Conservation (phyloP, 2,329 filamentous ascomycete genomes). For the Colletotrichum cordylinicola region DNA sequence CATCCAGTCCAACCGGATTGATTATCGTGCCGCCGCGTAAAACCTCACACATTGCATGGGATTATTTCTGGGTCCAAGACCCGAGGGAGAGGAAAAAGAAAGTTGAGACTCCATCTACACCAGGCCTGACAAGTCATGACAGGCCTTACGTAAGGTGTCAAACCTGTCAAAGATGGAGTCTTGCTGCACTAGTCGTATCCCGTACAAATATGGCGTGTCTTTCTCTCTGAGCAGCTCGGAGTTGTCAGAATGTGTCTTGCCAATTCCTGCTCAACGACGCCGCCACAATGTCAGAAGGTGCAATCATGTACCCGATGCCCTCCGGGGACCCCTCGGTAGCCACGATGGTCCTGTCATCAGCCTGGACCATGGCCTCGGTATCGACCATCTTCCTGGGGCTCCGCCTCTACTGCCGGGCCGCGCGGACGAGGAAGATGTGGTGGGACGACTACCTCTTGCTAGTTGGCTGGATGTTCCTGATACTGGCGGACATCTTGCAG, state of each 20-base stretch:
- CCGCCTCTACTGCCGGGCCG: constrained; percentile 38
- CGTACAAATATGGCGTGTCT: not conserved
- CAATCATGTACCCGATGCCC: not conserved
- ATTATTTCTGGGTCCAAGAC: not conserved
- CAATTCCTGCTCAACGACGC: not conserved
- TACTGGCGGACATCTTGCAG: not conserved
- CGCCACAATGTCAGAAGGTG: not conserved
- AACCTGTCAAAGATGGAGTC: not conserved
- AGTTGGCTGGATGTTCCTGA: constrained; percentile 37
- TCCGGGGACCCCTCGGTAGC: not conserved
- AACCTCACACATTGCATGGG: not conserved
- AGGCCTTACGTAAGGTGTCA: not conserved
- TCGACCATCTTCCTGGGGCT: constrained; percentile 30
- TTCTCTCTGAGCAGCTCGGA: too few species aligned
- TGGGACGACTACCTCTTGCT: constrained; percentile 42
- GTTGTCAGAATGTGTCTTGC: not conserved
- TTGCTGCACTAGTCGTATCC: not conserved
- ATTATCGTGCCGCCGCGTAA: not conserved
- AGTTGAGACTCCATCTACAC: not conserved
- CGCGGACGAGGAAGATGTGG: constrained; percentile 37
- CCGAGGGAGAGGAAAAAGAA: not conserved
- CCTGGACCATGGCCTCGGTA: constrained; percentile 12
- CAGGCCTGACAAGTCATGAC: not conserved
- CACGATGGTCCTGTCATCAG: not conserved
- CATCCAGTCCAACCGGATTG: not conserved